Evolutionary conservation across 192 early-diverging fungal species (phyloP).

Genomic region (Entophlyctis luteolus): DNA sequence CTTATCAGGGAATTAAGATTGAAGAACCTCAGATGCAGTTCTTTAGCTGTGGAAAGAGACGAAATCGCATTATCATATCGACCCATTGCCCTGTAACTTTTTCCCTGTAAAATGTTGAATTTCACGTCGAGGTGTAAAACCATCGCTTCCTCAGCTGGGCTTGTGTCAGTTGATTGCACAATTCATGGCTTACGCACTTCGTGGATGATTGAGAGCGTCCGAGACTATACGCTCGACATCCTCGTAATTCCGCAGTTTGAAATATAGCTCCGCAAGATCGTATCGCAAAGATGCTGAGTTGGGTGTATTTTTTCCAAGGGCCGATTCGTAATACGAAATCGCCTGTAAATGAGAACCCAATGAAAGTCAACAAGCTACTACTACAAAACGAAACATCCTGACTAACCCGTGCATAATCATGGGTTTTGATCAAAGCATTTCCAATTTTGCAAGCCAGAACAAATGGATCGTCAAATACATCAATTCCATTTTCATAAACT

Average conservation of each 20-base stretch:
- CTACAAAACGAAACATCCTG: background rate
- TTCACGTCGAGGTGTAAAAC: slow-evolving; percentile 33
- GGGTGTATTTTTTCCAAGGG: slow-evolving; percentile 29
- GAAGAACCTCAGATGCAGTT: slow-evolving; percentile 35
- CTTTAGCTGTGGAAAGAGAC: slow-evolving; percentile 32
- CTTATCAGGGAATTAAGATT: slow-evolving; percentile 7
- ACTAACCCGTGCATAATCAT: slow-evolving; percentile 42
- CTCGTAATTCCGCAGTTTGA: slow-evolving; percentile 37
- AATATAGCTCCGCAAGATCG: slow-evolving; percentile 45
- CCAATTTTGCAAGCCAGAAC: slow-evolving; percentile 47
- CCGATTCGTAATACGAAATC: slow-evolving; percentile 44
- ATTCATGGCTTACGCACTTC: slow-evolving; percentile 16
- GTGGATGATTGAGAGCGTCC: slow-evolving; percentile 33
- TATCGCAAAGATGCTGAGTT: slow-evolving; percentile 27
- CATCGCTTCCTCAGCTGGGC: slow-evolving; percentile 30
- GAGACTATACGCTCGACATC: slow-evolving; percentile 39
- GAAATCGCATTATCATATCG: slow-evolving; percentile 28
- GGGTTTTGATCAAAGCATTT: slow-evolving; percentile 45
- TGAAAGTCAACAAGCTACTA: background rate
- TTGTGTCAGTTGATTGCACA: background rate
- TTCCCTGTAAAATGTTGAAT: slow-evolving; percentile 33
- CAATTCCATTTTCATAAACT: slow-evolving; percentile 50
- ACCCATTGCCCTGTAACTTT: slow-evolving; percentile 7
- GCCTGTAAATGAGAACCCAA: slow-evolving; percentile 28
- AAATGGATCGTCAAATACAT: slow-evolving; percentile 33